These are phyloP conservation scores for Pachyrhizus erosus DNA, from an alignment of 306 rosid species.

Conservation along the genomic window DNA sequence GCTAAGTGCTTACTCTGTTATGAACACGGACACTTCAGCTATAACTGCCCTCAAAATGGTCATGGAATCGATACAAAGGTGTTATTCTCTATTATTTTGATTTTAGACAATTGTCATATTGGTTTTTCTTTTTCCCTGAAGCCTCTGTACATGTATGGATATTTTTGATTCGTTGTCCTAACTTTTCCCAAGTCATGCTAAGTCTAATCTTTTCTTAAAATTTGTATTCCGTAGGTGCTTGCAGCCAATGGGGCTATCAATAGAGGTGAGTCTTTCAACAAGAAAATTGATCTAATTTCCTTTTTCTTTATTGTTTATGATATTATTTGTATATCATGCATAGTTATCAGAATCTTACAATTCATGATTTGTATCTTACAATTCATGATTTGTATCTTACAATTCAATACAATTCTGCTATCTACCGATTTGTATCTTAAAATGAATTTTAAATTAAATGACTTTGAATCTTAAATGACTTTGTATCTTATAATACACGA, in stretches of 20 bases:
- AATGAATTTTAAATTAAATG: too few relatives aligned
- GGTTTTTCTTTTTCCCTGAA: slow-evolving; percentile 7
- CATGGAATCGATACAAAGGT: slow-evolving; percentile 69
- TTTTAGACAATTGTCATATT: background rate
- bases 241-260: slow-evolving; percentile 35
- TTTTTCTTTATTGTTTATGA: background rate
- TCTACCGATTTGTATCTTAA: too few relatives aligned
- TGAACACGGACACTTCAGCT: slow-evolving; percentile 66
- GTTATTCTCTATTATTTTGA: slow-evolving; percentile 36
- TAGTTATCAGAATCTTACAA: too few relatives aligned
- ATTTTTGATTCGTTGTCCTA: slow-evolving; percentile 26
- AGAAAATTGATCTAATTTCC: background rate
- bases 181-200: background rate
- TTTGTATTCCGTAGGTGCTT: slow-evolving; percentile 56
- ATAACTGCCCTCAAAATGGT: slow-evolving; percentile 65
- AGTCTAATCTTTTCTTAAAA: slow-evolving; percentile 32
- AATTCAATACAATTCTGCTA: too few relatives aligned
- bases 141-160: background rate
- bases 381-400: too few relatives aligned
- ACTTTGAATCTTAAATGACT: too few relatives aligned
- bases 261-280: slow-evolving; percentile 45
- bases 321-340: background rate
- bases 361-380: too few relatives aligned
- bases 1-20: slow-evolving; percentile 79
- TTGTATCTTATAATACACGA: too few relatives aligned